phyloP scores from a whole-genome alignment of 2,329 filamentous ascomycete genomes.

The Fusarium subglutinans region DNA sequence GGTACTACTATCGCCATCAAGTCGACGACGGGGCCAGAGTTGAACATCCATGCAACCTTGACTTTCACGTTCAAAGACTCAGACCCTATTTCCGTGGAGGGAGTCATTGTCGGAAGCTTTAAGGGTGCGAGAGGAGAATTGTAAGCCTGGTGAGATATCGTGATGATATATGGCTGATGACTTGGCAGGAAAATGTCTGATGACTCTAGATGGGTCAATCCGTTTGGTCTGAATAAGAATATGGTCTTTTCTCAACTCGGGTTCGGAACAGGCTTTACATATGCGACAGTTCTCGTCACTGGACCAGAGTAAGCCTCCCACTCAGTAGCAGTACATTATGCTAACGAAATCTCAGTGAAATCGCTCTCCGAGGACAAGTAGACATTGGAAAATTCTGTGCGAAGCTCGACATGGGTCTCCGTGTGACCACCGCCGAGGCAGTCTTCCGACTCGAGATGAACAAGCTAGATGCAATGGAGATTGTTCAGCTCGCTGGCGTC shows the following conservation, averaged over 20 bases:
- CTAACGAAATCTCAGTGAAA: not conserved
- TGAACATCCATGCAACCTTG: not conserved
- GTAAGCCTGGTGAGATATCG: not conserved
- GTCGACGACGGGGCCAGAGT: not conserved
- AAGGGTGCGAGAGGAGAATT: not conserved
- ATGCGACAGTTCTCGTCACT: not conserved
- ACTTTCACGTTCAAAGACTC: not conserved
- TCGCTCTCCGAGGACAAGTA: not conserved
- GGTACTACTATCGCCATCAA: not conserved
- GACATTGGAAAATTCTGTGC: not conserved
- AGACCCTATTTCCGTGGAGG: not conserved
- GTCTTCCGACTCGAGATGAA: not conserved
- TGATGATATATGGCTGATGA: not conserved
- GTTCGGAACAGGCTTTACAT: not conserved
- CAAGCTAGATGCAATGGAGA: not conserved
- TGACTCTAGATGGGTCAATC: not conserved
- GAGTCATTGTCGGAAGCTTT: not conserved
- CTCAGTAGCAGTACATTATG: rapidly evolving
- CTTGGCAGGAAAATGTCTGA: not conserved
- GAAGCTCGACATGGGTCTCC: not conserved
- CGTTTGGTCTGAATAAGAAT: not conserved
- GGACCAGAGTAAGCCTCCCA: not conserved
- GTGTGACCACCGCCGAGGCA: not conserved
- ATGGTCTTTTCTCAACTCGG: not conserved
- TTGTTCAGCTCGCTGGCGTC: not conserved